A percentile compares a stretch with the other conserved stretches of the same genome.
Conservation (phyloP, 371 early-diverging fungal species). For the Amoeboaphelidium protococcarum region DNA sequence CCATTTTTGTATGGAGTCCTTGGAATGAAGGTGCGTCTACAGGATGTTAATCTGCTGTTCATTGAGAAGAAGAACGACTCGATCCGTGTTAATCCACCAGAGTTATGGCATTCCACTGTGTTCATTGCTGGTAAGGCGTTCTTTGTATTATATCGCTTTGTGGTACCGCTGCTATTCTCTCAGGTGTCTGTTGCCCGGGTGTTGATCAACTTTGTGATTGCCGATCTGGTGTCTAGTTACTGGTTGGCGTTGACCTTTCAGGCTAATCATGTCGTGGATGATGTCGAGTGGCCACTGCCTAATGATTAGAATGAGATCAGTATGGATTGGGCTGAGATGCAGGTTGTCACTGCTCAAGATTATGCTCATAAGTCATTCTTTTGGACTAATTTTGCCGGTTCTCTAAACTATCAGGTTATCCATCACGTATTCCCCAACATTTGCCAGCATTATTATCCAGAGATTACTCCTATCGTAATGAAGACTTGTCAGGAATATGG, state of each 20-base stretch:
- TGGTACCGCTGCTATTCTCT: slow-evolving; percentile 12
- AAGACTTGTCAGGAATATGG: slow-evolving; percentile 19
- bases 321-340: slow-evolving; percentile 29
- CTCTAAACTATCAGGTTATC: slow-evolving; percentile 26
- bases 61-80: slow-evolving; percentile 15
- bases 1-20: slow-evolving; percentile 22
- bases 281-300: slow-evolving; percentile 21
- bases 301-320: slow-evolving; percentile 15
- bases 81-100: slow-evolving; percentile 20
- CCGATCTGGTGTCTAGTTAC: slow-evolving; percentile 18
- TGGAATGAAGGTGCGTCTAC: slow-evolving; percentile 22
- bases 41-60: slow-evolving; percentile 21
- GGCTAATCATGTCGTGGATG: slow-evolving; percentile 27
- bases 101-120: slow-evolving; percentile 13
- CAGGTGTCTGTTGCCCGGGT: slow-evolving; percentile 9
- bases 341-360: slow-evolving; percentile 26
- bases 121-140: slow-evolving; percentile 28
- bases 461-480: slow-evolving; percentile 17
- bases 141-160: slow-evolving; percentile 20
- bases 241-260: slow-evolving; percentile 29
- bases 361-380: slow-evolving; percentile 23
- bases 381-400: slow-evolving; percentile 23
- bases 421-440: slow-evolving; percentile 28
- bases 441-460: slow-evolving; percentile 23
- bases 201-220: slow-evolving; percentile 12